These are phyloP conservation scores for Arabidopsis arenosa DNA, from an alignment of 345 rosid genomes.

Conservation along the genomic window DNA sequence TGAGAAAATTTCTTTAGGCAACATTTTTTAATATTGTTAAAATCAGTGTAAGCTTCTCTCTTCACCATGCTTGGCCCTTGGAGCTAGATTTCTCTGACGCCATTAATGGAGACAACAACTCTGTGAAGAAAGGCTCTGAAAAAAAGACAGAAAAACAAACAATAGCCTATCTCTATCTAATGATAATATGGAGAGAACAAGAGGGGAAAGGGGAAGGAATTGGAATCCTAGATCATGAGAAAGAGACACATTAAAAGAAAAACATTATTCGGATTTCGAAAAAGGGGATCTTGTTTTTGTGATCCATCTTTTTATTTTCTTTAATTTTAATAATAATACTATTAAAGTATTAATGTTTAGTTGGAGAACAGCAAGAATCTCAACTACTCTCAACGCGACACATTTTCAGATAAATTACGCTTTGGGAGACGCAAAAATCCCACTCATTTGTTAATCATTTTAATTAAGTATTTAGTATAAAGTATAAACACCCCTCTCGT, in stretches of 20 bases:
- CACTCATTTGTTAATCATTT: conserved; percentile 41
- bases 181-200: conserved; percentile 32
- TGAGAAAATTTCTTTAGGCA: not conserved
- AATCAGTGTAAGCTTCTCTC: not conserved
- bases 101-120: conserved; percentile 48
- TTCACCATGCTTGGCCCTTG: conserved; percentile 95
- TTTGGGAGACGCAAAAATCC: conserved; percentile 41
- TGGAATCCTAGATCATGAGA: conserved; percentile 55
- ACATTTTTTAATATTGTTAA: not conserved
- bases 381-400: conserved; percentile 52
- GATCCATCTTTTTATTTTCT: conserved; percentile 7
- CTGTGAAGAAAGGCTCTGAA: conserved; percentile 28
- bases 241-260: conserved; percentile 44
- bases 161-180: conserved; percentile 24
- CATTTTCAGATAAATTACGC: conserved; percentile 35
- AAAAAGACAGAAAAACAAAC: conserved; percentile 21
- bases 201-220: conserved; percentile 30
- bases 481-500: not conserved
- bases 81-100: conserved; percentile 69
- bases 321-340: not conserved
- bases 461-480: not conserved
- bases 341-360: conserved; percentile 27
- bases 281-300: conserved; percentile 48
- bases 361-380: conserved; percentile 55
- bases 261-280: conserved; percentile 51